These are phyloP conservation scores for Phytopythium boreale DNA, from an alignment of 352 stramenopile genomes.

Conservation along the genomic window DNA sequence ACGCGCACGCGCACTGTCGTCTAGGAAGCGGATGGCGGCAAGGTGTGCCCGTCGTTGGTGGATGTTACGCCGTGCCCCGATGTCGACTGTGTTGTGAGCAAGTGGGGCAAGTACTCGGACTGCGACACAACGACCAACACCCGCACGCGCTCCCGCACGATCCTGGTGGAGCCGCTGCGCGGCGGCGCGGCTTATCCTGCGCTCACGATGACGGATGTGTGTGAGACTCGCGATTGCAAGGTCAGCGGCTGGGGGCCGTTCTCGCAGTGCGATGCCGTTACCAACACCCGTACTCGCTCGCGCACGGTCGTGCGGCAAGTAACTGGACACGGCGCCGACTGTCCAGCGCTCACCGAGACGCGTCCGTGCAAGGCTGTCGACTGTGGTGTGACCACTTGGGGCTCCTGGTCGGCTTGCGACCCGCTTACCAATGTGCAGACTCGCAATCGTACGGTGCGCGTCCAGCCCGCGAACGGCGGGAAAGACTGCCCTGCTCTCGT, in stretches of 20 bases:
- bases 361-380: slow-evolving; percentile 40
- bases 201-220: slow-evolving; percentile 31
- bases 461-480: slow-evolving; percentile 30
- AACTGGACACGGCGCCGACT: slow-evolving; percentile 39
- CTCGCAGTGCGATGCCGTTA: slow-evolving; percentile 29
- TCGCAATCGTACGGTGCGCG: slow-evolving; percentile 36
- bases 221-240: slow-evolving; percentile 39
- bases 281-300: slow-evolving; percentile 34
- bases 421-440: slow-evolving; percentile 23
- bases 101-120: slow-evolving; percentile 32
- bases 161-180: slow-evolving; percentile 33
- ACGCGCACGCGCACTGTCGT: slow-evolving; percentile 30
- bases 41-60: slow-evolving; percentile 30
- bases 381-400: slow-evolving; percentile 54
- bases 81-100: slow-evolving; percentile 51
- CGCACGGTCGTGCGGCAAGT: slow-evolving; percentile 22
- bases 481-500: slow-evolving; percentile 35
- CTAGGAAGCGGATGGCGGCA: slow-evolving; percentile 30
- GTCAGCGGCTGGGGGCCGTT: slow-evolving; percentile 53
- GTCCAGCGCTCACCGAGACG: slow-evolving; percentile 37
- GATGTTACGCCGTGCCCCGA: slow-evolving; percentile 28
- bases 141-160: slow-evolving; percentile 26
- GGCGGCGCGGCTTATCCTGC: slow-evolving; percentile 36
- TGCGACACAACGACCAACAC: slow-evolving; percentile 34
- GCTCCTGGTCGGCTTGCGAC: slow-evolving; percentile 42